A percentile compares a stretch with the other conserved stretches of the same genome.
These are phyloP conservation scores for Hippophae rhamnoides DNA, from an alignment of 306 rosid species.

Conservation along the genomic window DNA sequence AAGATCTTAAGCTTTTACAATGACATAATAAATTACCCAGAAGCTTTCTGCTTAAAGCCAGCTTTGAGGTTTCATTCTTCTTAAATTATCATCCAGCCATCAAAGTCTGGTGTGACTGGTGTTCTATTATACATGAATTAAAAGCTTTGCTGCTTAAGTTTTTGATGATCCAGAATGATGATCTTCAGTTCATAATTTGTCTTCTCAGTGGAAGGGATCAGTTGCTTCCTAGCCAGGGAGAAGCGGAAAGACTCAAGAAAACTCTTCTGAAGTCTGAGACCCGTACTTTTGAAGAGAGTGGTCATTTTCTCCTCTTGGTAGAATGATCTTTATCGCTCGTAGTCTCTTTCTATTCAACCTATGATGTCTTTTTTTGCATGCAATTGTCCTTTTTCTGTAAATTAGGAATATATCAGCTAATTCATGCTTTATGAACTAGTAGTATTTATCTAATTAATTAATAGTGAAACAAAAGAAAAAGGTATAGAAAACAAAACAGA, in stretches of 20 bases:
- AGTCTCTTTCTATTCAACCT: neutral
- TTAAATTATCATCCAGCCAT: no score
- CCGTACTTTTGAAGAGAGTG: constrained; percentile 50
- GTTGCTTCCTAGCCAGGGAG: constrained; percentile 59
- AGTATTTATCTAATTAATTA: no score
- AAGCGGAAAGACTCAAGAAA: constrained; percentile 46
- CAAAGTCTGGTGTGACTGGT: neutral
- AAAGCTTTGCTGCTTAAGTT: constrained; percentile 6
- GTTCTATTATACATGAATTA: neutral
- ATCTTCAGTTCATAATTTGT: constrained; percentile 25
- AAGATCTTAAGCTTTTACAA: no score
- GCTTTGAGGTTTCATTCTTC: no score
- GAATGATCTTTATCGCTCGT: neutral
- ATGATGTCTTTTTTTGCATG: no score
- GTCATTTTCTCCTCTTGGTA: constrained; percentile 88
- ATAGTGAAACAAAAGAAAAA: no score
- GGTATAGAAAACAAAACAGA: no score
- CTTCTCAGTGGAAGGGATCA: constrained; percentile 58
- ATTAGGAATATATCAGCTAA: no score
- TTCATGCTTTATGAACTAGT: no score
- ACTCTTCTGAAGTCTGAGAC: constrained; percentile 41
- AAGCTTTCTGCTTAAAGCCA: no score
- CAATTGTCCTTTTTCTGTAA: no score
- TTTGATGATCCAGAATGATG: constrained; percentile 11
- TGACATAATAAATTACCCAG: no score